Conservation (phyloP, 1,139 yeast genomes). For the Magnusiomyces magnusii region DNA sequence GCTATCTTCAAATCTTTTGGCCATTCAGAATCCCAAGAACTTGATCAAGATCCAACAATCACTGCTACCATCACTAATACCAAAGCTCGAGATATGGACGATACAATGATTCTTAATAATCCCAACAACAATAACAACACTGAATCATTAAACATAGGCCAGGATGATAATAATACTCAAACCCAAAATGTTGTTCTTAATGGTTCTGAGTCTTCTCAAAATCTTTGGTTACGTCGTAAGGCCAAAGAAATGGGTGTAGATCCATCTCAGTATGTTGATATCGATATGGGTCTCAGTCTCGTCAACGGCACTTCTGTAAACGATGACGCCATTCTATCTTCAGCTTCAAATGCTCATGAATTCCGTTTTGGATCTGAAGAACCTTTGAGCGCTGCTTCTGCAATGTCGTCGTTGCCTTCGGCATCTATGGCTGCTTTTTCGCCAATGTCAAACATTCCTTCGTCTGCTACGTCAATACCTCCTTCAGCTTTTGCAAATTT, state of each 20-base stretch:
- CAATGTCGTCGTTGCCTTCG: neutral
- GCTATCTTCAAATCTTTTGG: neutral
- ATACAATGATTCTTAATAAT: neutral
- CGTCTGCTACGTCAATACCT: neutral
- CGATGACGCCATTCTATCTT: neutral
- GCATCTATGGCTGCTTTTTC: neutral
- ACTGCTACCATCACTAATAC: neutral
- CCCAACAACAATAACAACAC: neutral
- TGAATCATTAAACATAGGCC: neutral
- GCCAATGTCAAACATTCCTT: neutral
- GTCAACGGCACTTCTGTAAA: neutral
- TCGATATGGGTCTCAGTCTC: neutral
- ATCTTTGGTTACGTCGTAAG: conserved; percentile 13
- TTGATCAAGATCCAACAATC: conserved; percentile 1
- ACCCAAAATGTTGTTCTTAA: neutral
- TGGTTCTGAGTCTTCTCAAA: neutral
- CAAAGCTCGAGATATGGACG: neutral
- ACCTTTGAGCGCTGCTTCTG: neutral
- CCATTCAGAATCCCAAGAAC: neutral
- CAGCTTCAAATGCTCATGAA: neutral
- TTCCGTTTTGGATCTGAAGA: neutral
- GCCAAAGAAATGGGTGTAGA: conserved; percentile 11
- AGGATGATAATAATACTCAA: neutral
- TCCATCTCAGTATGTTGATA: neutral
- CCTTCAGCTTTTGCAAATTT: neutral